Conservation (phyloP, 768 basidiomycete species). For the Pleurotus djamor region DNA sequence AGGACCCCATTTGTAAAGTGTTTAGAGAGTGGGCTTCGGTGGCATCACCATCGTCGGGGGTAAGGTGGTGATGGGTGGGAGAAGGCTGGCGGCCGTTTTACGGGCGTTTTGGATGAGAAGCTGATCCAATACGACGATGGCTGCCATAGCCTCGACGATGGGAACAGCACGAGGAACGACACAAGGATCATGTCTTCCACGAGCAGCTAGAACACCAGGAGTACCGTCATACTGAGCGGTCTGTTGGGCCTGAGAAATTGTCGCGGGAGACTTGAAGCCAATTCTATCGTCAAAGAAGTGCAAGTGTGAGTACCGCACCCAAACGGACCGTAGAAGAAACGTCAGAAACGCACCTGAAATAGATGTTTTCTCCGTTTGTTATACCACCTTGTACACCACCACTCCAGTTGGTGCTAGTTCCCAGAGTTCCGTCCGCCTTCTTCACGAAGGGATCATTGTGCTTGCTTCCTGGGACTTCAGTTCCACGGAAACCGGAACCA, state of each 20-base stretch:
- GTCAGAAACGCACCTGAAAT: constrained; percentile 73
- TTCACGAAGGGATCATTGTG: constrained; percentile 90
- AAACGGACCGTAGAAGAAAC: constrained; percentile 7
- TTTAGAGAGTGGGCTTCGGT: constrained; percentile 15
- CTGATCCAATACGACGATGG: constrained; percentile 92
- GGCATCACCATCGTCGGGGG: constrained; percentile 91
- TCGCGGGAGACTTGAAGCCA: constrained; percentile 98
- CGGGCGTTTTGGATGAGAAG: constrained; percentile 89
- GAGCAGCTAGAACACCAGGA: constrained; percentile 81
- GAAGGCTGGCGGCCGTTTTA: constrained; percentile 63
- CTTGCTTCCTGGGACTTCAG: constrained; percentile 86
- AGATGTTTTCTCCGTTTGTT: constrained; percentile 95
- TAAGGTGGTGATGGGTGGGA: constrained; percentile 87
- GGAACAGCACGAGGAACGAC: constrained; percentile 97
- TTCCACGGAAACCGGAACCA: constrained; percentile 94
- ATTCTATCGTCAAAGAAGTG: constrained; percentile 44
- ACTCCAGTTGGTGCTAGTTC: constrained; percentile 92
- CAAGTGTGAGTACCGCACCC: neutral
- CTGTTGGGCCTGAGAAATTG: constrained; percentile 87
- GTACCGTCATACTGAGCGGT: constrained; percentile 96
- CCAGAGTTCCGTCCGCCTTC: constrained; percentile 65
- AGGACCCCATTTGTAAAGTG: no score
- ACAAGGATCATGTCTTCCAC: constrained; percentile 96
- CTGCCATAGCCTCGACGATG: constrained; percentile 98
- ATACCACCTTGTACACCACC: constrained; percentile 98